A percentile compares a stretch with the other conserved stretches of the same genome.
Evolutionary conservation across 345 rosid species (phyloP).

Genomic region (Eucalyptus pauciflora): DNA sequence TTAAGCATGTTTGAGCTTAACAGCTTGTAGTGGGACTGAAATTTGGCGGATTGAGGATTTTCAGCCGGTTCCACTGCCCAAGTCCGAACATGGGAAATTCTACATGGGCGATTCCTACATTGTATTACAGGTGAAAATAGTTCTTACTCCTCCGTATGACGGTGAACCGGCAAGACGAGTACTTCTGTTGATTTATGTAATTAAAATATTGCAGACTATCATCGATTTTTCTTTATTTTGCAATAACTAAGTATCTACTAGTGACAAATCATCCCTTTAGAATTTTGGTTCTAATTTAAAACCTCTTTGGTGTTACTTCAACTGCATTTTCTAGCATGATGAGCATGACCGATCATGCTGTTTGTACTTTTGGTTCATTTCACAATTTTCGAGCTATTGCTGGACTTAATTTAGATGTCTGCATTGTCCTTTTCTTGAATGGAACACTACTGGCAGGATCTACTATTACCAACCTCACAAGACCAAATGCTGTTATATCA

Average conservation of each 20-base stretch:
- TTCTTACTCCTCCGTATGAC: not conserved
- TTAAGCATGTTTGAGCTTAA: conserved; percentile 37
- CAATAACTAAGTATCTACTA: not conserved
- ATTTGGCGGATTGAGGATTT: conserved; percentile 97
- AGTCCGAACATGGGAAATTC: conserved; percentile 86
- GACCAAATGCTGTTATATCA: not conserved
- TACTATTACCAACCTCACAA: not conserved
- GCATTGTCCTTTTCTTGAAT: not conserved
- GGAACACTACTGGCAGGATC: not conserved
- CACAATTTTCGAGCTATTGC: not conserved
- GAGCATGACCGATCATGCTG: not conserved
- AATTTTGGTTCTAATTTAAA: not conserved
- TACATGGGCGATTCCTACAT: conserved; percentile 93
- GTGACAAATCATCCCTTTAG: not conserved
- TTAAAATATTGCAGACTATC: not conserved
- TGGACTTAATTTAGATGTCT: not conserved
- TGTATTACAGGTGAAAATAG: conserved; percentile 59
- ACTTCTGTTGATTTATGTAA: not conserved
- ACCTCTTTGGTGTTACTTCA: not conserved
- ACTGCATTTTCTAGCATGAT: not conserved
- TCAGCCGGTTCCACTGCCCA: conserved; percentile 78
- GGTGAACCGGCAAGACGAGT: not conserved
- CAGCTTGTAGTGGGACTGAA: conserved; percentile 70
- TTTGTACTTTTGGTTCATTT: not conserved
- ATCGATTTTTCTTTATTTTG: not conserved